phyloP scores from a whole-genome alignment of 202 grass and related monocot genomes.

The Schoenoplectus tabernaemontani region DNA sequence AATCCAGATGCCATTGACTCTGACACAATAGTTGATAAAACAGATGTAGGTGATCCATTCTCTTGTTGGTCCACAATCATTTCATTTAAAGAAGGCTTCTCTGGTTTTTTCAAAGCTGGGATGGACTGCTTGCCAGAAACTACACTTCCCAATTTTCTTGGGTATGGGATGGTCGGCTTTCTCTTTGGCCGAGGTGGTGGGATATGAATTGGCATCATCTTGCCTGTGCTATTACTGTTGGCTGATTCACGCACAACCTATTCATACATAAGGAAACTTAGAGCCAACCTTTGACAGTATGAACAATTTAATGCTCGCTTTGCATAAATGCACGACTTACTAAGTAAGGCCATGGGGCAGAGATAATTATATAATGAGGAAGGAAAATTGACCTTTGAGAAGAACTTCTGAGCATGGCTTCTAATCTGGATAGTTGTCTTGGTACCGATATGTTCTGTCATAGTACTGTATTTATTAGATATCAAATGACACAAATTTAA shows the following conservation, averaged over 20 bases:
- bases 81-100: conserved; percentile 24
- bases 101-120: conserved; percentile 21
- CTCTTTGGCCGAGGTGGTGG: conserved; percentile 86
- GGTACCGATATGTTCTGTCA: conserved; percentile 77
- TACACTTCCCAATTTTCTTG: conserved; percentile 48
- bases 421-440: conserved; percentile 96
- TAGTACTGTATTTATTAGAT: neutral
- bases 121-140: conserved; percentile 16
- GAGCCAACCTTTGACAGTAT: conserved; percentile 11
- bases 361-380: conserved; percentile 12
- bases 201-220: conserved; percentile 40
- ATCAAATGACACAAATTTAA: conserved; percentile 16
- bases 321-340: conserved; percentile 59
- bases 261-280: conserved; percentile 4
- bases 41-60: conserved; percentile 53
- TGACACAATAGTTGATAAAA: conserved; percentile 28
- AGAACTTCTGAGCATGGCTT: conserved; percentile 98
- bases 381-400: conserved; percentile 67
- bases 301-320: conserved; percentile 28
- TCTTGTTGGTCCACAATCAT: conserved; percentile 37
- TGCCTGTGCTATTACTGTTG: conserved; percentile 19
- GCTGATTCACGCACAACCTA: conserved; percentile 56
- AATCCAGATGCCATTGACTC: conserved; percentile 19
- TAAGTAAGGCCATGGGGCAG: conserved; percentile 60
- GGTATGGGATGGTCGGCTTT: conserved; percentile 68